A percentile compares a stretch with the other conserved stretches of the same genome.
phyloP scores from a whole-genome alignment of 2,329 filamentous ascomycete genomes.

The Phialemoniopsis sp. region DNA sequence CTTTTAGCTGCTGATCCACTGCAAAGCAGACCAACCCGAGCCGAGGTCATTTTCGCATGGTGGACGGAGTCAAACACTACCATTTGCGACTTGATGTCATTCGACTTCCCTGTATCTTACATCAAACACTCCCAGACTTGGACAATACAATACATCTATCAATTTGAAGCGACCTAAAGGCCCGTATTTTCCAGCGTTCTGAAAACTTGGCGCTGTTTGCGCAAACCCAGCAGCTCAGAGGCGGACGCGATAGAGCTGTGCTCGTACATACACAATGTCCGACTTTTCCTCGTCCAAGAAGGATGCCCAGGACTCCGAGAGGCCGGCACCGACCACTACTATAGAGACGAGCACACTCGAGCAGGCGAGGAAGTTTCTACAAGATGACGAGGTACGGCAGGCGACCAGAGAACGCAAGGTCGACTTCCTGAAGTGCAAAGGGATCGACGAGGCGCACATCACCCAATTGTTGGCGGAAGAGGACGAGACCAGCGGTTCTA shows the following conservation, averaged over 20 bases:
- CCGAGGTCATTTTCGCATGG: too few relatives aligned
- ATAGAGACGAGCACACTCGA: slow-evolving; percentile 36
- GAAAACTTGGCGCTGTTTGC: too few relatives aligned
- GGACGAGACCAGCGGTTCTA: slow-evolving; percentile 7
- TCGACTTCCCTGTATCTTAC: too few relatives aligned
- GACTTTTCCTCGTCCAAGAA: background rate
- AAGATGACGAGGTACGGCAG: slow-evolving; percentile 67
- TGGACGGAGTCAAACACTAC: slow-evolving; percentile 2
- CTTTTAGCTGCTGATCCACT: too few relatives aligned
- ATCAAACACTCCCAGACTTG: too few relatives aligned
- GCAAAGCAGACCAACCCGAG: too few relatives aligned
- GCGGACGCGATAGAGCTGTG: too few relatives aligned
- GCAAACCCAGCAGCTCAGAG: too few relatives aligned
- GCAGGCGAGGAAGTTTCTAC: slow-evolving; percentile 71
- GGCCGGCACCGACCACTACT: slow-evolving; percentile 1
- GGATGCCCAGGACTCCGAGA: slow-evolving; percentile 1
- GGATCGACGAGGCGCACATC: slow-evolving; percentile 64
- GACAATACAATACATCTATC: too few relatives aligned
- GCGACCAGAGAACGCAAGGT: slow-evolving; percentile 69
- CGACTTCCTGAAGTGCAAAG: slow-evolving; percentile 74
- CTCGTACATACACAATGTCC: too few relatives aligned
- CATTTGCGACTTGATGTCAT: too few relatives aligned
- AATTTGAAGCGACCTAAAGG: too few relatives aligned
- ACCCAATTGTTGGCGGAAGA: slow-evolving; percentile 55
- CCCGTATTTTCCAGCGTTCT: slow-evolving; percentile 2